Base-by-base conservation (phyloP, 192 early-diverging fungal genomes). In the Coemansia sp. region DNA sequence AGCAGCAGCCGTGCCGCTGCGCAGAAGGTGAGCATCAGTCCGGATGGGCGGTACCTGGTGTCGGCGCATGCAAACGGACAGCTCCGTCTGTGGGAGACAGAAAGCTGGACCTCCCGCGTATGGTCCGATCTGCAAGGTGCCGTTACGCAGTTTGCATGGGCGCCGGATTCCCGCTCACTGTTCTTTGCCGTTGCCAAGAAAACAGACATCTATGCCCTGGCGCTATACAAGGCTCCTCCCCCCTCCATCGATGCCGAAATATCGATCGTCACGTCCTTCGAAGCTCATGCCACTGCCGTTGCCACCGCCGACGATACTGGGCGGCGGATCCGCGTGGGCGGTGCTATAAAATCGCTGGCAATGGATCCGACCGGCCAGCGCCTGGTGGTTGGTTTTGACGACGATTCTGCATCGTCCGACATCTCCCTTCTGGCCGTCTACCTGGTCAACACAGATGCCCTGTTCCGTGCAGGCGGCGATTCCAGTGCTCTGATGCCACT, bases 31-130 rank as follows among this genome's bases (percentile, higher is more conserved):
- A 45, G 42, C 0, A 29, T 75, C 28, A 82, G 79, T 33, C 79
- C 79, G 2, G 55, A 70, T 44, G 79, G 70, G 25, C 45, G 59
- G 38, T 64, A 75, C 33, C 52, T 75, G 17, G 55, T 66, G 0
- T 75, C 79, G 8, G 69, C 70, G 19, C 79, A 82, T 53, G 70
- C 79, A 0, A 70, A 72, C 29, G 63, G 70, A 17, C 74, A 78
- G 45, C 62, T 82, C 44, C 61, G 81, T 25, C 64, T 82, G n/a
- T 82, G 81, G 81, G 81, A 82, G 45, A 73, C 72, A 0, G 64
- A 72, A 38, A 20, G 48, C 38, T 82, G 81, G 81, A 50, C 61
- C 0, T 82, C 74, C 17, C 64, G 65, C 0, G 62, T 76, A 44
- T 82, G 81, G 81, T 77, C 74, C 0, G 75, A 82, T 11, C 64